Base-by-base conservation (phyloP, 306 rosid genomes). In the Nissolia schottii region DNA sequence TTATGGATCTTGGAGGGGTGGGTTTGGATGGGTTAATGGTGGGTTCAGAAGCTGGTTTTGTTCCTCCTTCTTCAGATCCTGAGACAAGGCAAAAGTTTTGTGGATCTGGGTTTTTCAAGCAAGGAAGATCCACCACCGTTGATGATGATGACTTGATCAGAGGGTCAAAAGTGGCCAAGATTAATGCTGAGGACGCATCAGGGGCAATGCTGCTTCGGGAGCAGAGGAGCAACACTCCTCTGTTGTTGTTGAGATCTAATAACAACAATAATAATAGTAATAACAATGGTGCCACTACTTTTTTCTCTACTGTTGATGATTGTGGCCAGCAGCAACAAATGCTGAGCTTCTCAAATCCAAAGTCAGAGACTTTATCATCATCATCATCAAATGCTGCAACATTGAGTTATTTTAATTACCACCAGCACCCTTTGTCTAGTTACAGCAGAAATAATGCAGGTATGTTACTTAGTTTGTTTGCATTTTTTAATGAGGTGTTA, bases 321-420 rank as follows among this genome's bases (percentile, higher is more conserved):
- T 89, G 83, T 73, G 77, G 27, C 3, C 88, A 86, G 31, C 83
- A 82, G 24, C 74, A 67, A 51, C 92, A 89, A 79, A 84, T 91
- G 88, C 84, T 94, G 43, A 89, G 96, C 75, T 94, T 94, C 71
- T 85, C 96, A 67, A 79, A 90, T 37, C 87, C 92, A 37, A 94
- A 89, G 75, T 41, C 91, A 15, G 96, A 94, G 1, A 0, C 86
- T 69, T 64, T 73, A 2, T n/a, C n/a, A n/a, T n/a, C n/a, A n/a
- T n/a, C 56, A 1, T 1, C 66, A 23, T 22, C 49, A 28, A 80
- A 80, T 69, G 77, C 71, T 69, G 77, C 71, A n/a, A 37, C 81
- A 81, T 81, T 76, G 67, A 63, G 74, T 48, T 76, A 37, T 76
- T 61, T 78, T n/a, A n/a, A n/a, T 46, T 75, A 75, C 14, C 74